Evolutionary conservation across 352 stramenopile genomes (phyloP).

Genomic region (Bremia lactucae): DNA sequence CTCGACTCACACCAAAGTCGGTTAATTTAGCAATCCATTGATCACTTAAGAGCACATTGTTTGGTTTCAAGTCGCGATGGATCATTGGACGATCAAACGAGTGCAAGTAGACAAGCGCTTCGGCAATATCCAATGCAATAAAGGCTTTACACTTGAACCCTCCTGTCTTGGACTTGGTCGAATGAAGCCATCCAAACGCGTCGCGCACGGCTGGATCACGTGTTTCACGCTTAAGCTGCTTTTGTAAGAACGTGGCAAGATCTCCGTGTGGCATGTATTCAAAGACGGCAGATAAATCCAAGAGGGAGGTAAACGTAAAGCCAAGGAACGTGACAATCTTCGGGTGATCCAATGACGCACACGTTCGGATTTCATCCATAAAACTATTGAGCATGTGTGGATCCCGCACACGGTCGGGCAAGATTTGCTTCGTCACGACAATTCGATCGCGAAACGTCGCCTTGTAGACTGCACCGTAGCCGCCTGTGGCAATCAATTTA

Average conservation of each 20-base stretch:
- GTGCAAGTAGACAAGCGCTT: constrained; percentile 39
- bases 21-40: constrained; percentile 36
- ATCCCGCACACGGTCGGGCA: constrained; percentile 23
- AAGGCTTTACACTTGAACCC: constrained; percentile 29
- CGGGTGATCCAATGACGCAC: constrained; percentile 24
- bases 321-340: constrained; percentile 46
- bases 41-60: constrained; percentile 40
- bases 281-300: constrained; percentile 40
- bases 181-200: constrained; percentile 22
- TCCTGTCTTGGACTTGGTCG: constrained; percentile 6
- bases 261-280: constrained; percentile 42
- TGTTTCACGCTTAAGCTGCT: constrained; percentile 23
- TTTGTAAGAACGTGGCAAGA: constrained; percentile 28
- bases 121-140: constrained; percentile 30
- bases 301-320: constrained; percentile 42
- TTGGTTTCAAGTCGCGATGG: constrained; percentile 43
- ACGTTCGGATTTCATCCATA: constrained; percentile 38
- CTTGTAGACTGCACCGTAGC: constrained; percentile 53
- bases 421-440: constrained; percentile 40
- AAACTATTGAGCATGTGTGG: constrained; percentile 32
- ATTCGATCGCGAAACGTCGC: constrained; percentile 24
- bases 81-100: constrained; percentile 34
- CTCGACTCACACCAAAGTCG: constrained; percentile 47
- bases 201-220: constrained; percentile 16
- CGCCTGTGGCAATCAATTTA: constrained; percentile 34